These are phyloP conservation scores for Prunus davidiana DNA, from an alignment of 306 rosid genomes.

Conservation along the genomic window DNA sequence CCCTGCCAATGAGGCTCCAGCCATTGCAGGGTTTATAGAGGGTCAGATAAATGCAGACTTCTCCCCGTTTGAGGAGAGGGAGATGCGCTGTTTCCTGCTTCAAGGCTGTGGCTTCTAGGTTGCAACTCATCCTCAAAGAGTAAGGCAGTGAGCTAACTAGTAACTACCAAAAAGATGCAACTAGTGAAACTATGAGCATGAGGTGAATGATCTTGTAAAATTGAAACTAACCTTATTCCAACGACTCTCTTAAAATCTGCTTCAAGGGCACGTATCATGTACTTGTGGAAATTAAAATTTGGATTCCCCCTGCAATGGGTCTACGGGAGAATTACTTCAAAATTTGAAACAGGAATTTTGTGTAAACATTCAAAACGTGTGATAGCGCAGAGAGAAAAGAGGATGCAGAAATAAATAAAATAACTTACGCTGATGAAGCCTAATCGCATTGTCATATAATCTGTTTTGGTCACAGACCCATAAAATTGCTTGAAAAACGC, in stretches of 20 bases:
- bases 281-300: slow-evolving; percentile 35
- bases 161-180: background rate
- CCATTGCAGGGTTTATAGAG: no score
- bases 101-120: no score
- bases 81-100: no score
- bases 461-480: slow-evolving; percentile 35
- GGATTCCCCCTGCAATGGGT: slow-evolving; percentile 33
- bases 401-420: background rate
- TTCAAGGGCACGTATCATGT: slow-evolving; percentile 37
- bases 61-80: no score
- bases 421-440: slow-evolving; percentile 33
- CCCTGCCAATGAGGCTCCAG: no score
- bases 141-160: background rate
- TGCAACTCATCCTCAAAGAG: background rate
- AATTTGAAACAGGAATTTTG: no score
- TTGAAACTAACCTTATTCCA: slow-evolving; percentile 29
- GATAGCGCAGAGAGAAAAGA: background rate
- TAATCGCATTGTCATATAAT: slow-evolving; percentile 28
- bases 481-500: slow-evolving; percentile 37
- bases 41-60: no score
- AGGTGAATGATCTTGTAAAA: background rate
- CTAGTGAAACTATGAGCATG: background rate
- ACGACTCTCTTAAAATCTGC: slow-evolving; percentile 37
- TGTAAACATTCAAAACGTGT: background rate
- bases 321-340: background rate